Conservation (phyloP, 805 yeast species). For the Ogataea pini region DNA sequence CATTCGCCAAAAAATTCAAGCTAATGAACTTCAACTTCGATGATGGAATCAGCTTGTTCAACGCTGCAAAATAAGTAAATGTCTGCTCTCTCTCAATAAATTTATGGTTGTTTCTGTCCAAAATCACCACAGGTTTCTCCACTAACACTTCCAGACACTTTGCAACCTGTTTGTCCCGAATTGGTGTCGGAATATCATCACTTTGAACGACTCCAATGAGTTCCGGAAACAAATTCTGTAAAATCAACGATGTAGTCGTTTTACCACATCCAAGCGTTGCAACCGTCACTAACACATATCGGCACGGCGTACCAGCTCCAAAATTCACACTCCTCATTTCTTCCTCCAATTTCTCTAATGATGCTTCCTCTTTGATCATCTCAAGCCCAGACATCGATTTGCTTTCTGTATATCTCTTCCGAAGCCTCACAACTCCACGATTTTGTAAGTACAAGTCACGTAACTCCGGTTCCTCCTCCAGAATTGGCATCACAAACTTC, state of each 20-base stretch:
- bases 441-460: constrained; percentile 50
- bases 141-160: constrained; percentile 44
- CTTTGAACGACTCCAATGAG: constrained; percentile 77
- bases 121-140: constrained; percentile 53
- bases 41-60: constrained; percentile 46
- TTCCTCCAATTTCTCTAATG: constrained; percentile 34
- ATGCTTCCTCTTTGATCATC: constrained; percentile 46
- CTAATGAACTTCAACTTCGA: constrained; percentile 60
- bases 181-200: constrained; percentile 61
- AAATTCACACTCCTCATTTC: constrained; percentile 25
- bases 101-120: constrained; percentile 85
- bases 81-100: constrained; percentile 67
- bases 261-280: constrained; percentile 96
- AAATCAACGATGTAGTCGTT: constrained; percentile 72
- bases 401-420: constrained; percentile 61
- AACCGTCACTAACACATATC: constrained; percentile 73
- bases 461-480: constrained; percentile 50
- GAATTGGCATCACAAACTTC: constrained; percentile 59
- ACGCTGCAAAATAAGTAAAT: constrained; percentile 49
- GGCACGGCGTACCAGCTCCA: constrained; percentile 41
- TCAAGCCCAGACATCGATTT: constrained; percentile 61
- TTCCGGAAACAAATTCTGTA: constrained; percentile 52
- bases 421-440: constrained; percentile 70
- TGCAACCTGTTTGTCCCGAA: constrained; percentile 51
- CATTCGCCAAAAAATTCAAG: constrained; percentile 57